phyloP scores from a whole-genome alignment of 352 stramenopile species.

The Phytophthora citrophthora region DNA sequence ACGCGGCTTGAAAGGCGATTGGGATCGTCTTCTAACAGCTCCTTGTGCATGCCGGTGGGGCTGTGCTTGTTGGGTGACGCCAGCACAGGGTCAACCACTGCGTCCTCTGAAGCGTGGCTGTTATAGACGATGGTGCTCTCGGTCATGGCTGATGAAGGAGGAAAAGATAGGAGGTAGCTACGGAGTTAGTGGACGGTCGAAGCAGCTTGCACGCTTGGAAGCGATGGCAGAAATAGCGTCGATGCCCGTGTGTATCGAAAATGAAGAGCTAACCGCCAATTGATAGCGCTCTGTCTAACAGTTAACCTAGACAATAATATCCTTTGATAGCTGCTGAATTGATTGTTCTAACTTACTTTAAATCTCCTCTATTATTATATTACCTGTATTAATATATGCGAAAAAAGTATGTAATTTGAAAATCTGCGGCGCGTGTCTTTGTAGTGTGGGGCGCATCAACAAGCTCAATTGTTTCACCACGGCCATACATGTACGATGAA shows the following conservation, averaged over 20 bases:
- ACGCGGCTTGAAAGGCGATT: conserved; percentile 28
- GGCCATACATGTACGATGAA: too few relatives aligned
- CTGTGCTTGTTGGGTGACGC: conserved; percentile 25
- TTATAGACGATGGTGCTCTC: conserved; percentile 2
- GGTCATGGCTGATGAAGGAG: conserved; percentile 15
- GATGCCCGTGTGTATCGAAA: too few relatives aligned
- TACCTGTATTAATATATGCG: background rate
- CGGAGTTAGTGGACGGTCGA: too few relatives aligned
- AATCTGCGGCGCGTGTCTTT: too few relatives aligned
- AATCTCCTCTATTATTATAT: background rate
- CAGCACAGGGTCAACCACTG: conserved; percentile 7
- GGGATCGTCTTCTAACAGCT: conserved; percentile 6
- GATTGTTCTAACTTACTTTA: too few relatives aligned
- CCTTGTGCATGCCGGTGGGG: conserved; percentile 24
- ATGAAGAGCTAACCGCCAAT: too few relatives aligned
- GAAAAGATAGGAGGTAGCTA: background rate
- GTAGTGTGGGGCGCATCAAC: too few relatives aligned
- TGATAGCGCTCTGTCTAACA: too few relatives aligned
- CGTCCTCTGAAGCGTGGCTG: conserved; percentile 1
- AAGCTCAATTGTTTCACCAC: too few relatives aligned
- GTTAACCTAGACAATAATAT: too few relatives aligned
- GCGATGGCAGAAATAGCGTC: background rate
- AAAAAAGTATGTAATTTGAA: too few relatives aligned
- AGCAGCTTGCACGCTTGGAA: background rate
- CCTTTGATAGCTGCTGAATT: too few relatives aligned